Percentiles rank a stretch among this genome's conserved stretches.
These are phyloP conservation scores for Starmera stellimalicola DNA, from an alignment of 1,139 yeast genomes.

Conservation along the genomic window DNA sequence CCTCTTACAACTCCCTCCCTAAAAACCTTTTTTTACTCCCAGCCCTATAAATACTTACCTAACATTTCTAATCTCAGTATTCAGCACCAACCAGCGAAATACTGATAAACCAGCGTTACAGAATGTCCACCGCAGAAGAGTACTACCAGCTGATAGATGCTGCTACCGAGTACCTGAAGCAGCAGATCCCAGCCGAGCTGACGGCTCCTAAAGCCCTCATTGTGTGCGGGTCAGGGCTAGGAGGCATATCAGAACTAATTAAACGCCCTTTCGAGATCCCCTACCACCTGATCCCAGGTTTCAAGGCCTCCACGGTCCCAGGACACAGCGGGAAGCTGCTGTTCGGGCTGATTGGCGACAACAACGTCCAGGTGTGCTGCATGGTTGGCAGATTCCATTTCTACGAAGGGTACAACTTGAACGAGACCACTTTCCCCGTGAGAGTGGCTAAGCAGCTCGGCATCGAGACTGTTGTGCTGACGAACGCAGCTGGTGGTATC, in stretches of 20 bases:
- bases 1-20: too few species aligned
- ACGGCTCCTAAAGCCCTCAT: constrained; percentile 54
- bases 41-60: too few species aligned
- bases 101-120: too few species aligned
- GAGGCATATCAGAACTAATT: constrained; percentile 61
- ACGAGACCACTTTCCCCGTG: constrained; percentile 78
- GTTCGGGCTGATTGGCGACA: constrained; percentile 65
- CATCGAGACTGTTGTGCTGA: constrained; percentile 55
- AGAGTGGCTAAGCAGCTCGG: constrained; percentile 64
- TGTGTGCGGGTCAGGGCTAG: constrained; percentile 92
- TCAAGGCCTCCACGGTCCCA: constrained; percentile 70
- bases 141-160: constrained; percentile 8
- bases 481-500: constrained; percentile 94
- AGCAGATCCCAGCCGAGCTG: constrained; percentile 2
- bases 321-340: constrained; percentile 85
- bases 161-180: constrained; percentile 11
- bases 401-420: constrained; percentile 81
- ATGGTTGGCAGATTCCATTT: constrained; percentile 92
- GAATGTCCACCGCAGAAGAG: constrained; percentile 4
- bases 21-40: too few species aligned
- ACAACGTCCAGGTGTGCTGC: constrained; percentile 72
- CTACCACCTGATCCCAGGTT: constrained; percentile 71
- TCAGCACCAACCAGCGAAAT: background rate
- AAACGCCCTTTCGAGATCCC: constrained; percentile 41
- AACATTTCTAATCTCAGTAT: too few species aligned